Conservation (phyloP, 192 early-diverging fungal species). For the Phycomyces nitens region DNA sequence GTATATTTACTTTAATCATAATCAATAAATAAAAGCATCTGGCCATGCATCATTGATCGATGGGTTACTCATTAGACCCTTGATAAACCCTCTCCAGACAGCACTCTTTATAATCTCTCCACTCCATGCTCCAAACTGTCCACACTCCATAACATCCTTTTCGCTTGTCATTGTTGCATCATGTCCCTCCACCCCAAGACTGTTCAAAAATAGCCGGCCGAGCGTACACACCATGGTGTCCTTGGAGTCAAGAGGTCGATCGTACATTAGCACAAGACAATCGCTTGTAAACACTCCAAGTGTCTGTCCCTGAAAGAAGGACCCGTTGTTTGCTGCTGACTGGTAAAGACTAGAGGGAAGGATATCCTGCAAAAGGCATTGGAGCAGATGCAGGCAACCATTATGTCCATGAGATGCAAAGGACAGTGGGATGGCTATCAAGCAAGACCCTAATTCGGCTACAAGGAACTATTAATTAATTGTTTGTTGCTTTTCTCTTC, state of each 20-base stretch:
- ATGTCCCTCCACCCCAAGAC: constrained; percentile 16
- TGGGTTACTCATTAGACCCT: constrained; percentile 35
- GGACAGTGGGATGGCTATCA: constrained; percentile 30
- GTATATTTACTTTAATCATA: background rate
- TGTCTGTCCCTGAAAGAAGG: constrained; percentile 41
- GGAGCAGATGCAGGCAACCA: constrained; percentile 23
- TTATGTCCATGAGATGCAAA: constrained; percentile 13
- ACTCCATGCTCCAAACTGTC: background rate
- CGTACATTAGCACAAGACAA: constrained; percentile 33
- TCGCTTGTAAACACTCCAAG: constrained; percentile 39
- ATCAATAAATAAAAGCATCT: constrained; percentile 24
- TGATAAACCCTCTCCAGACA: constrained; percentile 36
- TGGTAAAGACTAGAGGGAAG: constrained; percentile 19
- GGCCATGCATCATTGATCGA: constrained; percentile 32
- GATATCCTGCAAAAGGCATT: constrained; percentile 23
- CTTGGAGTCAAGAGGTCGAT: background rate
- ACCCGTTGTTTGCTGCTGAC: constrained; percentile 11
- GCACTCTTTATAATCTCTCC: constrained; percentile 21
- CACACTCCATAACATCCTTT: background rate
- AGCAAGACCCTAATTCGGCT: constrained; percentile 38
- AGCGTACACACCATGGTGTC: constrained; percentile 2
- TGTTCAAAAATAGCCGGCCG: constrained; percentile 15
- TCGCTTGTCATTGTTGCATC: background rate
- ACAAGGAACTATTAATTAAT: background rate
- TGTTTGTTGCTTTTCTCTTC: too few relatives aligned